Evolutionary conservation across 1,284 basidiomycete genomes (phyloP).

Genomic region (Schizophyllum commune): DNA sequence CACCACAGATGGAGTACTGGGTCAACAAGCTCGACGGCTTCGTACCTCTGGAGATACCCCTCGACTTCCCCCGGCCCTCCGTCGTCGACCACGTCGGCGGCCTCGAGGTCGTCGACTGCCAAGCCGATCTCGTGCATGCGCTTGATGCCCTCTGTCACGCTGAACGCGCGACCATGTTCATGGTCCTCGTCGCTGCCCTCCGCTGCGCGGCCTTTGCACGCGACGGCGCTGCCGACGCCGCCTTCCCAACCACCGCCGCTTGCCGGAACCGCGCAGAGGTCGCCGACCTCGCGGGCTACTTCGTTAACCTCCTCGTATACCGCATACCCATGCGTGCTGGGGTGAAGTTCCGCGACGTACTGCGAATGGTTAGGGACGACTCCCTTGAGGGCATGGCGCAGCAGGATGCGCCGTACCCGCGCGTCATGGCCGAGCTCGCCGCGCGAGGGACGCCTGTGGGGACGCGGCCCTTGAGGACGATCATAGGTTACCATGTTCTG

Average conservation of each 20-base stretch:
- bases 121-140: background rate
- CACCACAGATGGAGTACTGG: conserved; percentile 1
- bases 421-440: background rate
- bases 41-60: background rate
- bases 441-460: background rate
- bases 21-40: background rate
- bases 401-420: conserved; percentile 2
- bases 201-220: background rate
- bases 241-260: background rate
- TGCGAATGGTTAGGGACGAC: background rate
- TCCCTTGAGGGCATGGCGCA: background rate
- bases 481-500: background rate
- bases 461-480: background rate
- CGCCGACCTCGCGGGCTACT: conserved; percentile 1
- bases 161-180: background rate
- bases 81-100: background rate
- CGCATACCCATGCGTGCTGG: background rate
- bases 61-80: conserved; percentile 1
- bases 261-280: conserved; percentile 1
- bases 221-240: background rate
- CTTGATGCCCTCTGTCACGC: background rate
- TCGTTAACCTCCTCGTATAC: background rate
- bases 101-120: background rate
- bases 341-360: background rate
- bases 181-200: background rate